A percentile compares a stretch with the other conserved stretches of the same genome.
These are phyloP conservation scores for Trichoderma sp. DNA, from an alignment of 2,329 filamentous ascomycete genomes.

Conservation along the genomic window DNA sequence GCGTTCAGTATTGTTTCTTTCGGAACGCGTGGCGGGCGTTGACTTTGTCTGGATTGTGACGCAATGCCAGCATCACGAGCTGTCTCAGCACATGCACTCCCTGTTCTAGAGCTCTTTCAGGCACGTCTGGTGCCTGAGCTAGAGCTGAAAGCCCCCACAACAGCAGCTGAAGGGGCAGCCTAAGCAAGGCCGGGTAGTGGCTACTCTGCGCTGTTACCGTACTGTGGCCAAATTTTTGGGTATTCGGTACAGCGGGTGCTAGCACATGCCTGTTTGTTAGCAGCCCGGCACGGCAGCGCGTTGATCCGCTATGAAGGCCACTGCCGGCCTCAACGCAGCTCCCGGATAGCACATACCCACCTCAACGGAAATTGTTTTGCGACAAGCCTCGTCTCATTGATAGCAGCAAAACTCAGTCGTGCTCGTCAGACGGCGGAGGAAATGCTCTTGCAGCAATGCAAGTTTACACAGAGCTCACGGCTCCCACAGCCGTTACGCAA, in stretches of 20 bases:
- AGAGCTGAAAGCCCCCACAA: not conserved
- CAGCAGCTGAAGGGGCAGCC: constrained; percentile 3
- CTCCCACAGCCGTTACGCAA: constrained; percentile 92
- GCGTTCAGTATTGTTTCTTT: constrained; percentile 15
- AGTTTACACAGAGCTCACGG: constrained; percentile 94
- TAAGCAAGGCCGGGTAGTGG: not conserved
- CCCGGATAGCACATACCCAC: constrained; percentile 20
- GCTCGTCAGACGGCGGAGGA: constrained; percentile 31
- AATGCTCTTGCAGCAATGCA: constrained; percentile 67
- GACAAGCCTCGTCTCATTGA: constrained; percentile 12
- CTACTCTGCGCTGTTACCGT: not conserved
- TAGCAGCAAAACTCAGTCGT: constrained; percentile 27
- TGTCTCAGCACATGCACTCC: constrained; percentile 17
- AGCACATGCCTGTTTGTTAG: not conserved
- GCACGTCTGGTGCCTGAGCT: constrained; percentile 15
- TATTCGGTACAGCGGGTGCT: not conserved
- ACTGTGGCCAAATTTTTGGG: not conserved
- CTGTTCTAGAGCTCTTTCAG: constrained; percentile 22
- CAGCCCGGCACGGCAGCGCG: constrained; percentile 27
- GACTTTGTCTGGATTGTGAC: constrained; percentile 27
- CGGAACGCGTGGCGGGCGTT: constrained; percentile 17
- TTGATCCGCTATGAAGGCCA: constrained; percentile 29
- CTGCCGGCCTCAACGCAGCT: constrained; percentile 15
- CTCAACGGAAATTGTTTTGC: constrained; percentile 21
- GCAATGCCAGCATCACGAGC: constrained; percentile 28